A percentile compares a stretch with the other conserved stretches of the same genome.
These are phyloP conservation scores for Colletotrichum tropicicola DNA, from an alignment of 2,329 filamentous ascomycete genomes.

Conservation along the genomic window DNA sequence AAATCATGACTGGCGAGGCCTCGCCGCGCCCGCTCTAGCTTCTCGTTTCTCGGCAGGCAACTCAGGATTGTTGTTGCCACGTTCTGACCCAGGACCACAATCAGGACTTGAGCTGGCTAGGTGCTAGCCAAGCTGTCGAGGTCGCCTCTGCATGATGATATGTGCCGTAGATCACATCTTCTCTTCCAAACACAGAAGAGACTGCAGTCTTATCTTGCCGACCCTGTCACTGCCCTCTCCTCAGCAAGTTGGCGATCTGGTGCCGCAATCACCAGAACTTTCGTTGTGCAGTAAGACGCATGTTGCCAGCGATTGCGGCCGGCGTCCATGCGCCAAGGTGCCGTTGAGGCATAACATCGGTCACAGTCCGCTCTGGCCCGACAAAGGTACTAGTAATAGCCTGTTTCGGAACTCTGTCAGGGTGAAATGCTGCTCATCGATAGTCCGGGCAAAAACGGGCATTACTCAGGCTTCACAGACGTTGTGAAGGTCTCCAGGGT, in stretches of 20 bases:
- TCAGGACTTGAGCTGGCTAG: background rate
- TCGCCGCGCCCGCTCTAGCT: too few species aligned
- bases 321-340: background rate
- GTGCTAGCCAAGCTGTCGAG: constrained; percentile 1
- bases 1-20: too few species aligned
- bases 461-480: background rate
- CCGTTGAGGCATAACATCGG: background rate
- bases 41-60: background rate
- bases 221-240: background rate
- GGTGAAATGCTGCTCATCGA: background rate
- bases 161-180: background rate
- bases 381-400: background rate
- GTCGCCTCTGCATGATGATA: background rate
- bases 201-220: constrained; percentile 6
- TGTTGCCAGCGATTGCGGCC: background rate
- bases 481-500: background rate
- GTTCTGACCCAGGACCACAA: background rate
- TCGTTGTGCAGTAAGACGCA: background rate
- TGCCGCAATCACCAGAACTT: too few species aligned
- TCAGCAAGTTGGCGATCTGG: too few species aligned
- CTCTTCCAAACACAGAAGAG: background rate
- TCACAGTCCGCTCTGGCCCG: background rate
- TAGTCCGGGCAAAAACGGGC: background rate
- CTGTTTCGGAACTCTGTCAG: background rate
- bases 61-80: background rate